Percentiles rank a stretch among this genome's conserved stretches.
Evolutionary conservation across 768 basidiomycete genomes (phyloP).

Genomic region (Tulasnella sp.): DNA sequence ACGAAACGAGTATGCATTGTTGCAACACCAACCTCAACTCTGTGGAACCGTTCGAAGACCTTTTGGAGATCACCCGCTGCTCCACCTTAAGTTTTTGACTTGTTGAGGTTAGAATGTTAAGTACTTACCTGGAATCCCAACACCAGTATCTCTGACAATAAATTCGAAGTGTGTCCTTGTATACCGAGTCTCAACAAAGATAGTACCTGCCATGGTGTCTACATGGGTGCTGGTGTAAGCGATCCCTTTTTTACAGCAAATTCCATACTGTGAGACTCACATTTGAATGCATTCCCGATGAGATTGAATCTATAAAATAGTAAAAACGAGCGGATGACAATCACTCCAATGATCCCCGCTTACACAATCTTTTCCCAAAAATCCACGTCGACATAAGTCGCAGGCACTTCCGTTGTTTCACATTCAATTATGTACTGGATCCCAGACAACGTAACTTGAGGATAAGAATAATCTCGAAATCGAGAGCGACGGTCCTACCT

Average conservation of each 20-base stretch:
- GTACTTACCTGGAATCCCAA: constrained; percentile 28
- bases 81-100: background rate
- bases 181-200: constrained; percentile 25
- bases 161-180: constrained; percentile 22
- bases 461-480: no score
- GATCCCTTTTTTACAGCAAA: constrained; percentile 20
- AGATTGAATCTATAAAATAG: constrained; percentile 23
- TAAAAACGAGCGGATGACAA: background rate
- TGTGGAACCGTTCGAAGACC: constrained; percentile 30
- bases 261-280: constrained; percentile 11
- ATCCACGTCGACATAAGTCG: constrained; percentile 26
- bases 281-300: constrained; percentile 29
- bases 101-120: background rate
- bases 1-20: constrained; percentile 1
- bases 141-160: constrained; percentile 29
- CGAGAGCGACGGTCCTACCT: constrained; percentile 6
- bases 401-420: constrained; percentile 14
- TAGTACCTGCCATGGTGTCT: constrained; percentile 25
- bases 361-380: constrained; percentile 27
- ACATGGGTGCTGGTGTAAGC: no score
- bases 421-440: constrained; percentile 24
- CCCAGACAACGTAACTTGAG: no score
- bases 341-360: background rate
- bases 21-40: constrained; percentile 21
- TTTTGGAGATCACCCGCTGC: constrained; percentile 20